Evolutionary conservation across 345 rosid species (phyloP).

Genomic region (Anastatica hierochuntica): DNA sequence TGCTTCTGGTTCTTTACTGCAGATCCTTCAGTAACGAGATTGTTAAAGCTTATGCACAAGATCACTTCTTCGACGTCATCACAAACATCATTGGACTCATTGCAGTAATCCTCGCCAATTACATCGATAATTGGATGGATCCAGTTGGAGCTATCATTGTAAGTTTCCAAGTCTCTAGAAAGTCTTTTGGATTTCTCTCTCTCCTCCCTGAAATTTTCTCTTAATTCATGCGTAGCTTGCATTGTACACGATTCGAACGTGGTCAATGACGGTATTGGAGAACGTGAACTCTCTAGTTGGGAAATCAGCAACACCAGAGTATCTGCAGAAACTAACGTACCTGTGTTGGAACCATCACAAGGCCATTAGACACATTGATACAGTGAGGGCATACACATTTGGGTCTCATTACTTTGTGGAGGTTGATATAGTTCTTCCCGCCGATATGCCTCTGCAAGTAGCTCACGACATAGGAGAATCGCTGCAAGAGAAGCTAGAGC

Average conservation of each 20-base stretch:
- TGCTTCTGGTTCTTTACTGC: constrained; percentile 65
- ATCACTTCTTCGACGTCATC: constrained; percentile 93
- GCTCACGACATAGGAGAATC: constrained; percentile 94
- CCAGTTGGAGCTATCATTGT: constrained; percentile 97
- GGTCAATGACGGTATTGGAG: constrained; percentile 95
- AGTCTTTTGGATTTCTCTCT: not conserved
- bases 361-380: constrained; percentile 80
- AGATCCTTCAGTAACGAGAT: constrained; percentile 79
- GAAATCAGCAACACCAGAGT: constrained; percentile 80
- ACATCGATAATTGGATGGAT: constrained; percentile 77
- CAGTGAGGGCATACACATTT: constrained; percentile 95
- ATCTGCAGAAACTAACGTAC: constrained; percentile 81
- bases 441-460: constrained; percentile 75
- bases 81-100: constrained; percentile 91
- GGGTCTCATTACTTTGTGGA: constrained; percentile 98
- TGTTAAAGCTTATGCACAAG: constrained; percentile 94
- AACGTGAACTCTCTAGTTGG: constrained; percentile 91
- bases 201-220: not conserved
- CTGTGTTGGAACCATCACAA: constrained; percentile 97
- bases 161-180: constrained; percentile 19
- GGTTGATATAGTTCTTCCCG: constrained; percentile 90
- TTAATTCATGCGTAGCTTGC: constrained; percentile 52
- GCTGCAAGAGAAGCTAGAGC: constrained; percentile 88
- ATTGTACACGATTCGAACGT: constrained; percentile 86
- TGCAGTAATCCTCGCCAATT: constrained; percentile 85